phyloP scores from a whole-genome alignment of 192 early-diverging fungal genomes.

The Pilobolus umbonatus region DNA sequence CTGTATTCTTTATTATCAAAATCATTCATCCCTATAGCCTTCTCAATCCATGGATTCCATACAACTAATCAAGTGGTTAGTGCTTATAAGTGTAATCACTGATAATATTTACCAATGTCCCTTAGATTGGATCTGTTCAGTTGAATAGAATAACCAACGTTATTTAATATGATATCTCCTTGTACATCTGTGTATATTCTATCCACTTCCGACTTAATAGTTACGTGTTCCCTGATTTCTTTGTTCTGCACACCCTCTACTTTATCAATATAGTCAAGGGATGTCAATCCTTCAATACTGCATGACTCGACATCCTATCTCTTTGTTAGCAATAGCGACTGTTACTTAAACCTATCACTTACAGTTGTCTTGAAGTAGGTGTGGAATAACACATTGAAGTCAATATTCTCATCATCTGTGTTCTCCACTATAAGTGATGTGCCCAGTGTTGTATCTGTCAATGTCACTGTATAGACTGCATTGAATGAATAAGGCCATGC shows the following conservation, averaged over 20 bases:
- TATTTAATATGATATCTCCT: constrained; percentile 30
- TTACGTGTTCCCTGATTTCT: constrained; percentile 52
- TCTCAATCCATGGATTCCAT: constrained; percentile 97
- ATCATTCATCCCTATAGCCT: constrained; percentile 84
- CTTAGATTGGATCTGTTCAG: constrained; percentile 31
- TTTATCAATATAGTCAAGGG: constrained; percentile 69
- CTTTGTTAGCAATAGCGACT: not conserved
- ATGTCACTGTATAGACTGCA: constrained; percentile 74
- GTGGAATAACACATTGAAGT: constrained; percentile 89
- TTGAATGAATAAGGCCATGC: constrained; percentile 73
- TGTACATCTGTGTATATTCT: constrained; percentile 75
- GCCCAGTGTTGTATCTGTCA: constrained; percentile 65
- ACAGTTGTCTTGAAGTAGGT: constrained; percentile 78
- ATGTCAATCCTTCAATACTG: constrained; percentile 60
- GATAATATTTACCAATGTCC: constrained; percentile 31
- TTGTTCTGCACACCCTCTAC: constrained; percentile 38
- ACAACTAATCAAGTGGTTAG: constrained; percentile 49
- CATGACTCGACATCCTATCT: constrained; percentile 57
- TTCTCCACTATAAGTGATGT: constrained; percentile 78
- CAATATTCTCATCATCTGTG: constrained; percentile 59
- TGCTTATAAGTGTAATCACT: not conserved
- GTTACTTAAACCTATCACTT: constrained; percentile 14
- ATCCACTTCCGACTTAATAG: constrained; percentile 72
- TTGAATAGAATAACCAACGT: constrained; percentile 13
- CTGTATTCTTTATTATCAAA: constrained; percentile 85